phyloP scores from a whole-genome alignment of 2,329 filamentous ascomycete genomes.

The Venturia oleaginea region DNA sequence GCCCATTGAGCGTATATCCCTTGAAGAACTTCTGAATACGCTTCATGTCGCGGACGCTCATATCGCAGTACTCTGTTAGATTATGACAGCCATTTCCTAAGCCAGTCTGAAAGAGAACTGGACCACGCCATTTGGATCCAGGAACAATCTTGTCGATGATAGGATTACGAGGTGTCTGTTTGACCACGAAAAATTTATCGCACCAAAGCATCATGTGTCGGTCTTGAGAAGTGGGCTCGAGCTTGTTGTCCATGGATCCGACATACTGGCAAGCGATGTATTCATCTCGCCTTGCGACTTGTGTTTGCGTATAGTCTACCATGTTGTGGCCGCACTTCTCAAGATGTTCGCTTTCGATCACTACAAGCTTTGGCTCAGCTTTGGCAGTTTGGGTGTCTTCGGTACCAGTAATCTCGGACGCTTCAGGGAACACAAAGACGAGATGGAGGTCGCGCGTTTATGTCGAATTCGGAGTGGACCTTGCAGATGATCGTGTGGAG shows the following conservation, averaged over 20 bases:
- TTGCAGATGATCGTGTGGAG: slow-evolving; percentile 16
- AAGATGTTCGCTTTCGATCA: background rate
- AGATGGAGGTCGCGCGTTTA: slow-evolving; percentile 1
- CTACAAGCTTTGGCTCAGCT: background rate
- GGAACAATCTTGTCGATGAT: background rate
- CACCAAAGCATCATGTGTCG: background rate
- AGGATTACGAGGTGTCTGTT: background rate
- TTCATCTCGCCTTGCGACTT: background rate
- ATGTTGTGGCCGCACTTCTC: too few relatives aligned
- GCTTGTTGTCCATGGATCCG: background rate
- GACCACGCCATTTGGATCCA: background rate
- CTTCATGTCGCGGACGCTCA: background rate
- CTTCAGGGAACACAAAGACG: slow-evolving; percentile 12
- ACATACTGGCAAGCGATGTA: background rate
- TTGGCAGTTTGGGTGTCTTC: background rate
- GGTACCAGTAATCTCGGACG: background rate
- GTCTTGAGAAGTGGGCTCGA: background rate
- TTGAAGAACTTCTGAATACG: background rate
- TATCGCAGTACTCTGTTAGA: background rate
- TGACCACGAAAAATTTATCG: background rate
- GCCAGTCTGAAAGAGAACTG: background rate
- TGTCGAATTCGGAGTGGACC: slow-evolving; percentile 10
- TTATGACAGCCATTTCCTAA: background rate
- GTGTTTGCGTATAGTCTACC: background rate
- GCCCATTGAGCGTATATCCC: too few relatives aligned